Evolutionary conservation across 139 green algal species (phyloP).

Genomic region (Desmodesmus armatus): DNA sequence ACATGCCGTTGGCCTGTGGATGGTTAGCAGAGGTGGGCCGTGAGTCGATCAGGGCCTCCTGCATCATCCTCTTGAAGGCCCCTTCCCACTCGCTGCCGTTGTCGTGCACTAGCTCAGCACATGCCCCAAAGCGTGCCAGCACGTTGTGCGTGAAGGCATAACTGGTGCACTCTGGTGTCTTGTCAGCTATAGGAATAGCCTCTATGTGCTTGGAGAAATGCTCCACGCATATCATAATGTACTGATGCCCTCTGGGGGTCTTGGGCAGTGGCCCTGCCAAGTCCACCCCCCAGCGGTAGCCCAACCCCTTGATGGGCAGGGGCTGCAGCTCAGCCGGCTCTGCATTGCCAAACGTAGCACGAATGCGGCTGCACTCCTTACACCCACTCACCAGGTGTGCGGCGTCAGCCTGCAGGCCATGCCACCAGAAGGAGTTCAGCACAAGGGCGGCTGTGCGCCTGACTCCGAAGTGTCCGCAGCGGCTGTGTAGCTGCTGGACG

Average conservation of each 20-base stretch:
- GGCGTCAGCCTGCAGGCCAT: neutral
- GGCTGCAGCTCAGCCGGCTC: constrained; percentile 25
- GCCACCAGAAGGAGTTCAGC: neutral
- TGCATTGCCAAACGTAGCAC: neutral
- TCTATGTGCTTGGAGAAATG: constrained; percentile 40
- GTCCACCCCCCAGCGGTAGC: constrained; percentile 42
- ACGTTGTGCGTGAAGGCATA: constrained; percentile 13
- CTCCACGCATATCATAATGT: constrained; percentile 38
- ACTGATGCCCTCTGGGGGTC: neutral
- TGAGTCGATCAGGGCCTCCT: neutral
- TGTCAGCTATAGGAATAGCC: neutral
- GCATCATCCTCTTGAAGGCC: neutral
- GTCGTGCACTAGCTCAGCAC: neutral
- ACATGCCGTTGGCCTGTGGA: neutral
- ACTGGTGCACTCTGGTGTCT: neutral
- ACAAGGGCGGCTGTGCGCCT: neutral
- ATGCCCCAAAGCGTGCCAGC: neutral
- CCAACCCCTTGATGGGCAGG: constrained; percentile 32
- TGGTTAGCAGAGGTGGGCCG: neutral
- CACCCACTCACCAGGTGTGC: neutral
- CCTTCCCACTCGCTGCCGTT: neutral
- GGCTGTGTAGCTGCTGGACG: neutral
- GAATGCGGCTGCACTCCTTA: neutral
- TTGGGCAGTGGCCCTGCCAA: constrained; percentile 6
- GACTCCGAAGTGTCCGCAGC: neutral